These are phyloP conservation scores for Thermothielavioides terrestris DNA, from an alignment of 495 filamentous ascomycete genomes.

Conservation along the genomic window DNA sequence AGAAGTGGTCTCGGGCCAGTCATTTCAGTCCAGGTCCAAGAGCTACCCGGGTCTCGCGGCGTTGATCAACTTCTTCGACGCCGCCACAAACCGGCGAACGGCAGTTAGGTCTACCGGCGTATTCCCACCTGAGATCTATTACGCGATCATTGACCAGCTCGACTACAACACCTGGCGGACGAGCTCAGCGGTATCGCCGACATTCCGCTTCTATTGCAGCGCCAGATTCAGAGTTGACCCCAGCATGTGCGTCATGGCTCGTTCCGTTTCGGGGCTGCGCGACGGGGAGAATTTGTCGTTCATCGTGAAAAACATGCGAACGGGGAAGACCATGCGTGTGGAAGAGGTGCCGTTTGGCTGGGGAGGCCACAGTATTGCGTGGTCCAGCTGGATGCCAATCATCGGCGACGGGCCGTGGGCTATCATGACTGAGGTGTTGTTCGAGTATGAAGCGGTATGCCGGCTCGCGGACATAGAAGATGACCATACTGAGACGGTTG, in stretches of 20 bases:
- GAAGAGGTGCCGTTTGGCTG: background rate
- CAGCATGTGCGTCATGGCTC: no score
- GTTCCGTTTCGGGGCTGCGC: no score
- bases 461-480: no score
- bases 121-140: background rate
- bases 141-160: background rate
- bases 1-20: background rate
- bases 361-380: background rate
- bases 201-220: background rate
- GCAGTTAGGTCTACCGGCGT: background rate
- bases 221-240: background rate
- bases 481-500: no score
- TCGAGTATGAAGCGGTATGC: no score
- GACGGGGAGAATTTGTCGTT: background rate
- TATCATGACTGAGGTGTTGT: background rate
- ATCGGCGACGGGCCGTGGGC: background rate
- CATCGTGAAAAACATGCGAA: background rate
- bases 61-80: background rate
- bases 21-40: background rate
- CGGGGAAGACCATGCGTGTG: background rate
- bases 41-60: background rate
- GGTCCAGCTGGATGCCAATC: background rate
- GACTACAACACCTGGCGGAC: background rate
- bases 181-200: background rate
- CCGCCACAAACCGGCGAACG: background rate